phyloP scores from a whole-genome alignment of 2,329 filamentous ascomycete species.

The Epichloe aotearoae region DNA sequence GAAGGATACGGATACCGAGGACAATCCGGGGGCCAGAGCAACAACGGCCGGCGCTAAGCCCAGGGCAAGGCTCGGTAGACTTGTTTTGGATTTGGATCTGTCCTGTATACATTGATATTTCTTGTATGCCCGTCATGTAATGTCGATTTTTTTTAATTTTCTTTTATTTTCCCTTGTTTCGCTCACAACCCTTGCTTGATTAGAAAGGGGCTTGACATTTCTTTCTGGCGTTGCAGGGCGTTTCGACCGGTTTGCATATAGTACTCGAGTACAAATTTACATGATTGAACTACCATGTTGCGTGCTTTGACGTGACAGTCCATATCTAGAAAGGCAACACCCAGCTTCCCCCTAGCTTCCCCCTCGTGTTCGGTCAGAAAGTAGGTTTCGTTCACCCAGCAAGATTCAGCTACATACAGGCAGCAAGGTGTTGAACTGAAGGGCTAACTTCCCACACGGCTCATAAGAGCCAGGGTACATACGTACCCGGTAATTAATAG shows the following conservation, averaged over 20 bases:
- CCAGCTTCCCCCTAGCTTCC: too few species aligned
- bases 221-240: neutral
- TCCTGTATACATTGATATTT: neutral
- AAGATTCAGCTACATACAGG: too few species aligned
- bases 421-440: too few species aligned
- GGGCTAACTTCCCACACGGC: too few species aligned
- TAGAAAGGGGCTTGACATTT: neutral
- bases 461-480: too few species aligned
- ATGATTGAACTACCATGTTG: too few species aligned
- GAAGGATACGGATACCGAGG: conserved; percentile 4
- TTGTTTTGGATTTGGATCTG: neutral
- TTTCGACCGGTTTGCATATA: neutral
- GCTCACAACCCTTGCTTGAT: neutral
- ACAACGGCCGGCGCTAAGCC: neutral
- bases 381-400: too few species aligned
- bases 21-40: neutral
- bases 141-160: neutral
- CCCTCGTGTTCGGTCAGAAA: too few species aligned
- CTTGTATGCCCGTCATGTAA: neutral
- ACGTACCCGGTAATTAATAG: too few species aligned
- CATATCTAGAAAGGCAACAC: too few species aligned
- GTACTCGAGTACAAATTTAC: neutral
- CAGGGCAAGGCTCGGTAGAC: neutral
- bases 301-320: neutral
- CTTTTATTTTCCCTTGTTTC: neutral